Base-by-base conservation (phyloP, 2,329 filamentous ascomycete species). In the Hypoxylon rubiginosum region DNA sequence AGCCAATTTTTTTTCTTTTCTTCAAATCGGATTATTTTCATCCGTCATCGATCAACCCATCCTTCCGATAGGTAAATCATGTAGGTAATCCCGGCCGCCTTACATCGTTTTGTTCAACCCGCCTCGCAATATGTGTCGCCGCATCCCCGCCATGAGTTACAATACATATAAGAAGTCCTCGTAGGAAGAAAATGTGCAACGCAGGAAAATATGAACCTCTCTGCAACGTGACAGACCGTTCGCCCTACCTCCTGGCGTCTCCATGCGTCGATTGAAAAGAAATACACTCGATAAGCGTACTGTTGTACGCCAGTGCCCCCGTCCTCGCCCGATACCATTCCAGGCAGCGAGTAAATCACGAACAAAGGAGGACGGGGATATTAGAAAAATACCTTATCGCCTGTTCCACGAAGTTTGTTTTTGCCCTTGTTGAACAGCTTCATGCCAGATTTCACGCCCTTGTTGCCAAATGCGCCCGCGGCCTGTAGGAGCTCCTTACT, bases 361-460 rank as follows among this genome's bases (percentile, higher is more conserved):
- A 65, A 72, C 63, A 72, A 76, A 71, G 75, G 79, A 76, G 75
- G 79, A 73, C 3, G 53, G 52, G 67, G 56, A 71, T 80, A 77
- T 87, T 84, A 91, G 82, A 89, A 86, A 90, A 93, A 93, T 92
- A 94, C 92, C 92, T 97, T 97, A 80, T 96, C 92, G 76, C 90
- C 88, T 69, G 87, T 87, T 77, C 85, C 87, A 68, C 86, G 84
- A 78, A 97, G 89, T 80, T 93, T 95, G 81, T 88, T 95, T 82
- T 92, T 95, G 72, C 94, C 93, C 82, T 97, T 97, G 71, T 92
- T 93, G 78, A 97, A 90, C 69, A 97, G 80, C 56, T 94, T 95
- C 82, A 97, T 97, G 52, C 94, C 94, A 63, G 93, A 93, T 77
- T 93, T 94, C 82, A 92, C 92, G 71, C 94, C 93, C 57, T 94